Conservation (phyloP, 306 rosid genomes). For the Sphenostylis stenocarpa region DNA sequence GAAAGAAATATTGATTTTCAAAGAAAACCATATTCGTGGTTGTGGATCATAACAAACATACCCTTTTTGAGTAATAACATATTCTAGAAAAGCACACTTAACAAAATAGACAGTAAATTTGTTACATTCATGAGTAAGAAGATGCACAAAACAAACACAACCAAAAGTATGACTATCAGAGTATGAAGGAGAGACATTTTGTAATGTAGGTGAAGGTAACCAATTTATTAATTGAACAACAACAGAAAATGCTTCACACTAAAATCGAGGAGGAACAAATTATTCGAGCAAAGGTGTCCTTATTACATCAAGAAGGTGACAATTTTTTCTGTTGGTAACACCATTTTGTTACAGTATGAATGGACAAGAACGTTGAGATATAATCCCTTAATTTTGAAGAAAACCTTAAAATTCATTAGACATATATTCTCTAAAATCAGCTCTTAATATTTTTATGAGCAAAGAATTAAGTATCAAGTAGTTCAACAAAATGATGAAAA, state of each 20-base stretch:
- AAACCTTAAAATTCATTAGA: not conserved
- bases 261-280: not conserved
- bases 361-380: not conserved
- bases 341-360: not conserved
- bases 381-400: not conserved
- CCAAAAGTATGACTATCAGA: too few species aligned
- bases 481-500: not conserved
- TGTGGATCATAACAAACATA: too few species aligned
- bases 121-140: too few species aligned
- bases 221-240: not conserved
- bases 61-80: too few species aligned
- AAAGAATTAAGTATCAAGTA: not conserved
- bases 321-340: too few species aligned
- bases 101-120: too few species aligned
- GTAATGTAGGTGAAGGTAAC: not conserved
- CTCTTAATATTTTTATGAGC: not conserved
- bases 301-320: too few species aligned
- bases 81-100: too few species aligned
- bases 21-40: not conserved
- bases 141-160: too few species aligned
- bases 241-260: not conserved
- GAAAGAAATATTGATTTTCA: not conserved
- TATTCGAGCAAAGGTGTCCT: not conserved
- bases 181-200: not conserved
- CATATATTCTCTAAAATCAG: not conserved